Evolutionary conservation across 1,284 basidiomycete genomes (phyloP), one percentile per base, ranked within the genome.

Genomic region (Cutaneotrichosporon spelunceum): DNA sequence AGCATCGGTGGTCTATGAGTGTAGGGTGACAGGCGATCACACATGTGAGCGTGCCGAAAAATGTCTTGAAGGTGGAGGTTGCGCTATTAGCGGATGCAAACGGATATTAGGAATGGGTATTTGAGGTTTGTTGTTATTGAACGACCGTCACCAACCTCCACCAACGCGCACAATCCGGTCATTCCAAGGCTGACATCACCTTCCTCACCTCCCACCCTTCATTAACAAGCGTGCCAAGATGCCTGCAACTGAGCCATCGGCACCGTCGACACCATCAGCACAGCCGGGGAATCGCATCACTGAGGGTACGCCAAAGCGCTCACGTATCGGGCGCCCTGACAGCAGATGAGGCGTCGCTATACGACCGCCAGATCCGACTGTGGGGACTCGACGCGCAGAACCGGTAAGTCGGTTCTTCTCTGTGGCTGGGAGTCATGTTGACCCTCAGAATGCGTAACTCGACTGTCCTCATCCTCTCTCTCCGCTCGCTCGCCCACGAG

Each of bases 381-480:
- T 99, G 95, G 95, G 95, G 96, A 49, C 84, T 97, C 30, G 95
- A 97, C 77, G 95, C 96, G 29, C 95, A 99, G 78, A 93, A 95
- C 79, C 85, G 88, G 93, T 92, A 66, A 70, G 82, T 76, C 4
- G 21, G 34, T 5, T 9, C 13, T 14, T 39, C 24, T 7, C 11
- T 33, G 2, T 11, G 30, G 21, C 1, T n/a, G 23, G 29, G 16
- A 3, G 34, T 34, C 13, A 6, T 10, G 36, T 45, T 56, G 47
- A 50, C 48, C 26, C 49, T 33, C 68, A 95, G 93, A 72, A 95
- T 98, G 91, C 87, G 93, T 68, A 91, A 90, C 71, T 90, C 94
- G 14, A 90, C 92, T 6, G 90, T 99, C 66, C 82, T 98, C 56
- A 83, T 99, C 49, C 81, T 93, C 36, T 86, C 86, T 26, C 83